Conservation (phyloP, 1,284 basidiomycete species). For the Inonotus hispidus region DNA sequence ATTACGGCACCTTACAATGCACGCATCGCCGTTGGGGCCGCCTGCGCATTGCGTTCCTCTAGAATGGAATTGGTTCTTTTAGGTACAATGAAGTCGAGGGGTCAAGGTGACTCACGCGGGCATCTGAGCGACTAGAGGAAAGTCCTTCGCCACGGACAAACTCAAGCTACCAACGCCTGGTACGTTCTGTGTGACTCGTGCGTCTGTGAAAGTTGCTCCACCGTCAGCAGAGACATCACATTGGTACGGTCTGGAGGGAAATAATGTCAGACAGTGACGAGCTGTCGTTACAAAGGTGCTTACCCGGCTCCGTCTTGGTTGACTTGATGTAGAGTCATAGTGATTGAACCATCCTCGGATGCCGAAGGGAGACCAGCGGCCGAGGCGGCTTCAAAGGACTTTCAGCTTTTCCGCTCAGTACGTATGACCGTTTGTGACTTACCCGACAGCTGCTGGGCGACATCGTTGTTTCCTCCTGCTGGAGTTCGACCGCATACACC, state of each 20-base stretch:
- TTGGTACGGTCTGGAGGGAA: slow-evolving; percentile 19
- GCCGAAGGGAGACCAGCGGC: slow-evolving; percentile 21
- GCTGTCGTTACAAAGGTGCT: not conserved
- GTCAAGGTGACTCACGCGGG: slow-evolving; percentile 17
- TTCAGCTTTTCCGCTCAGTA: no score
- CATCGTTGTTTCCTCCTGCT: slow-evolving; percentile 23
- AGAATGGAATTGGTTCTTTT: not conserved
- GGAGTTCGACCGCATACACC: slow-evolving; percentile 24
- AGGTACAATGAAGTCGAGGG: not conserved
- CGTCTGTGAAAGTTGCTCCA: slow-evolving; percentile 21
- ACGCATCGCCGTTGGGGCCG: slow-evolving; percentile 24
- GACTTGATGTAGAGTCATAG: slow-evolving; percentile 26
- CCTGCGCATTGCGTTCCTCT: slow-evolving; percentile 23
- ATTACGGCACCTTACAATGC: slow-evolving; percentile 25
- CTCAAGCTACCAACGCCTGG: slow-evolving; percentile 22
- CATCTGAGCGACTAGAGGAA: slow-evolving; percentile 22
- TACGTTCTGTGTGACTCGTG: slow-evolving; percentile 23
- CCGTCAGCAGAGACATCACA: slow-evolving; percentile 24
- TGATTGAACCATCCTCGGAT: slow-evolving; percentile 19
- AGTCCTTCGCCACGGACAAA: slow-evolving; percentile 22
- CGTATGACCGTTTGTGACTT: no score
- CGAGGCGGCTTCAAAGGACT: slow-evolving; percentile 19
- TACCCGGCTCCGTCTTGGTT: slow-evolving; percentile 26
- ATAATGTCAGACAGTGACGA: not conserved
- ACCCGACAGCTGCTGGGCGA: slow-evolving; percentile 21